A percentile compares a stretch with the other conserved stretches of the same genome.
phyloP scores from a whole-genome alignment of 2,329 filamentous ascomycete genomes.

The Colletotrichum tanaceti region DNA sequence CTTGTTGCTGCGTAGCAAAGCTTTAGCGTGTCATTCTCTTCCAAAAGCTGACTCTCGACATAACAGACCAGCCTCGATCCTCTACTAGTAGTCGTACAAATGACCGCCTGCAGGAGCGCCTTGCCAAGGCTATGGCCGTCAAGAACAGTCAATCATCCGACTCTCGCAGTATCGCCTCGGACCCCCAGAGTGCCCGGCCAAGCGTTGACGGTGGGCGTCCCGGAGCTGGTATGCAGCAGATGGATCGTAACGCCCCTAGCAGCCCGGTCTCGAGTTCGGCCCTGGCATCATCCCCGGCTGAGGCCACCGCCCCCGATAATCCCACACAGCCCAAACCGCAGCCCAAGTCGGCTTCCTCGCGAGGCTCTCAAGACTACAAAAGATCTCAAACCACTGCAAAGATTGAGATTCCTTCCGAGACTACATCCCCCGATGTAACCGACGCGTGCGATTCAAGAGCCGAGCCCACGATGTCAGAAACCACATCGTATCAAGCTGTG shows the following conservation, averaged over 20 bases:
- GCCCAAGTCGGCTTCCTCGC: neutral
- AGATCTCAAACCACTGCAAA: neutral
- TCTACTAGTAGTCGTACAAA: constrained; percentile 74
- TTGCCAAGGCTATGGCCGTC: constrained; percentile 87
- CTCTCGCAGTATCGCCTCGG: constrained; percentile 24
- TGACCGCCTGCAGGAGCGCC: constrained; percentile 87
- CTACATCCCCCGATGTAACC: neutral
- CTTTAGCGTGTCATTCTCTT: neutral
- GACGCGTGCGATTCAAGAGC: neutral
- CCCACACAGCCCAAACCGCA: neutral
- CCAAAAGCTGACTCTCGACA: constrained; percentile 41
- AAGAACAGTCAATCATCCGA: constrained; percentile 54
- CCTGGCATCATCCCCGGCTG: neutral
- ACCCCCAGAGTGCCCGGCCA: constrained; percentile 15
- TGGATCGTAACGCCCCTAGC: neutral
- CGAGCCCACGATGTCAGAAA: neutral
- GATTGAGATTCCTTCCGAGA: neutral
- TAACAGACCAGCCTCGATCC: constrained; percentile 66
- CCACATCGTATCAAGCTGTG: neutral
- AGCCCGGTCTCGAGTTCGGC: neutral
- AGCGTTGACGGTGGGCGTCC: constrained; percentile 19
- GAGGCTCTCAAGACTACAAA: neutral
- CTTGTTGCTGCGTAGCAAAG: neutral
- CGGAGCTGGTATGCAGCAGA: constrained; percentile 3
- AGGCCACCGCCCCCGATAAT: neutral